These are phyloP conservation scores for Lagenidium giganteum DNA, from an alignment of 352 stramenopile species.

Conservation along the genomic window DNA sequence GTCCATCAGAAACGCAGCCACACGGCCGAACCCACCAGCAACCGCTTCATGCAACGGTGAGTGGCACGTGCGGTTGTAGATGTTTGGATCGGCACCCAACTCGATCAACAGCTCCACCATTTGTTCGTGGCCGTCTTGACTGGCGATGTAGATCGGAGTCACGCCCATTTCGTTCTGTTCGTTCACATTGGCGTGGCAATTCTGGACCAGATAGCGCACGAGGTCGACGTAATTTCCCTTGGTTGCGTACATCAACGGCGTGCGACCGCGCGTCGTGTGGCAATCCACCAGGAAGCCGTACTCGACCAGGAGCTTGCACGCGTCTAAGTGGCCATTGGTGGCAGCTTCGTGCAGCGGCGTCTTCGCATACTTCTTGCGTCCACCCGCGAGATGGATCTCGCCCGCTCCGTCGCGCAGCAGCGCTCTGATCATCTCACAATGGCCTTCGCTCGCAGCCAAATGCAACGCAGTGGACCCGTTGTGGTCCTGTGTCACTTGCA, in stretches of 20 bases:
- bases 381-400: conserved; percentile 54
- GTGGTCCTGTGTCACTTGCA: conserved; percentile 67
- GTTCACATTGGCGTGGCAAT: conserved; percentile 50
- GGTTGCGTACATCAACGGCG: conserved; percentile 72
- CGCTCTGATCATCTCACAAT: conserved; percentile 32
- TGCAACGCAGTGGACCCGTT: conserved; percentile 60
- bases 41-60: conserved; percentile 65
- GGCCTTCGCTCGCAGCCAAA: conserved; percentile 53
- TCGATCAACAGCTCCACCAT: conserved; percentile 44
- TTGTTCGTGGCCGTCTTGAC: conserved; percentile 38
- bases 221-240: conserved; percentile 57
- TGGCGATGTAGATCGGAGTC: conserved; percentile 64
- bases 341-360: conserved; percentile 74
- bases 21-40: conserved; percentile 34
- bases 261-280: conserved; percentile 71
- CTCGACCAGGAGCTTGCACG: conserved; percentile 44
- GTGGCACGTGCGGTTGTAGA: conserved; percentile 58
- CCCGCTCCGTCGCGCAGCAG: conserved; percentile 44
- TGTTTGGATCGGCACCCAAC: conserved; percentile 49
- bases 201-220: conserved; percentile 30
- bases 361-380: conserved; percentile 56
- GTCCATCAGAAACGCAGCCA: conserved; percentile 45
- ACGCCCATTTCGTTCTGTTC: conserved; percentile 80
- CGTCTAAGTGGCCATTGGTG: conserved; percentile 48
- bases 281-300: conserved; percentile 65